Base-by-base conservation (phyloP, 2,329 filamentous ascomycete species). In the Aureobasidium zeae region DNA sequence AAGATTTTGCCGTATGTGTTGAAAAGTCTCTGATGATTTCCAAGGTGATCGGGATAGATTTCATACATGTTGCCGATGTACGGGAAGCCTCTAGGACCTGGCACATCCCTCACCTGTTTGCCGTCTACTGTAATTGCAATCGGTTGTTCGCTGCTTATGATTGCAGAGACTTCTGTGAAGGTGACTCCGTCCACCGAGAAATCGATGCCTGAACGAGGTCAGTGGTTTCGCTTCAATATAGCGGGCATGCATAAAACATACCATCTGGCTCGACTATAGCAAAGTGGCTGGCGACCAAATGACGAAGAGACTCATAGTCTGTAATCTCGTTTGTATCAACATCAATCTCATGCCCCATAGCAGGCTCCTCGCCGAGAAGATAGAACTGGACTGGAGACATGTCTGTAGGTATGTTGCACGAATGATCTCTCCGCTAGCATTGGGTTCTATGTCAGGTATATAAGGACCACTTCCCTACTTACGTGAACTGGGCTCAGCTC, bases 41-140 rank as follows among this genome's bases (percentile, higher is more conserved):
- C 64, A 10, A 66, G 52, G 48, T 65, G 63, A 48, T 67, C 64
- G 0, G 64, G 63, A 39, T 56, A 66, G 9, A 66, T 52, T 47
- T 62, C 62, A 21, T 50, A 47, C 30, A 58, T 62, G 44, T 57
- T 63, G 13, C 63, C 63, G 7, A 62, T 55, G 25, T 58, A 54
- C 1, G 63, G 63, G 5, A 63, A 53, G 7, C 58, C 57, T 19
- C 48, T 49, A 13, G 63, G 73, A 2, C 62, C 65, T 2, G 55
- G 57, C 2, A 53, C 49, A 2, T 68, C 61, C 1, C 67, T 69
- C 5, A 75, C 66, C 3, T 61, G 53, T 26, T 70, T 63, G 16
- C 71, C 70, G 45, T 74, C 71, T 12, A 76, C 63, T 4, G 63
- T 67, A 49, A 74, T 62, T 44, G 49, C 53, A 21, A 61, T 51